A percentile compares a stretch with the other conserved stretches of the same genome.
Conservation (phyloP, 2,329 filamentous ascomycete genomes). For the Ceratocystis harringtonii region DNA sequence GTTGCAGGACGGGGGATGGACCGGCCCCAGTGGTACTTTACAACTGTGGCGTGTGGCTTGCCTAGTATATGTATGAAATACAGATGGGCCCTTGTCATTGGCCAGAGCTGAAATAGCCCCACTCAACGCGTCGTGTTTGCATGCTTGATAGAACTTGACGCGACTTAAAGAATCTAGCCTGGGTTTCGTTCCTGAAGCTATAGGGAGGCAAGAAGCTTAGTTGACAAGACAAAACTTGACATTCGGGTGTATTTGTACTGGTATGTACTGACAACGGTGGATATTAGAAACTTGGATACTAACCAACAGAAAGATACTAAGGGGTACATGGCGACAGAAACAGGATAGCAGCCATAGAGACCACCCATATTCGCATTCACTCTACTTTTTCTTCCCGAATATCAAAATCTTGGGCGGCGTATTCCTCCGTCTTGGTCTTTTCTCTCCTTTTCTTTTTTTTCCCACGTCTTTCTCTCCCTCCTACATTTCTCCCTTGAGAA, state of each 20-base stretch:
- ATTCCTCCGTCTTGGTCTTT: not conserved
- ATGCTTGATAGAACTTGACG: not conserved
- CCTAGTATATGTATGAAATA: too few species aligned
- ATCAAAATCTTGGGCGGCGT: not conserved
- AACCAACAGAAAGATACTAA: not conserved
- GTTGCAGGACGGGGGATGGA: too few species aligned
- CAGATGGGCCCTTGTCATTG: not conserved
- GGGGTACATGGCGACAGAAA: not conserved
- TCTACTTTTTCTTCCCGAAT: not conserved
- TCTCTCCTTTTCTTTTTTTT: not conserved
- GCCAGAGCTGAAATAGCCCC: not conserved
- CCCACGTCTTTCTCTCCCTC: not conserved
- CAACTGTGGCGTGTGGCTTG: too few species aligned
- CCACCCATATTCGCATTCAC: too few species aligned
- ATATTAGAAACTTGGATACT: not conserved
- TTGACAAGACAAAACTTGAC: not conserved
- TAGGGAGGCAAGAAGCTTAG: not conserved
- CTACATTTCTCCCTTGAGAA: too few species aligned
- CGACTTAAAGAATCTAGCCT: not conserved
- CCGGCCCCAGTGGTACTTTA: too few species aligned
- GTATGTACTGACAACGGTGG: not conserved
- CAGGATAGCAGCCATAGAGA: too few species aligned
- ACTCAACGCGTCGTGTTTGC: not conserved
- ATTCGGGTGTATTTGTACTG: not conserved
- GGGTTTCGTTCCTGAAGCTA: not conserved